Percentiles rank a stretch among this genome's conserved stretches.
These are phyloP conservation scores for Stromatinia cepivora DNA, from an alignment of 2,329 filamentous ascomycete species.

Conservation along the genomic window DNA sequence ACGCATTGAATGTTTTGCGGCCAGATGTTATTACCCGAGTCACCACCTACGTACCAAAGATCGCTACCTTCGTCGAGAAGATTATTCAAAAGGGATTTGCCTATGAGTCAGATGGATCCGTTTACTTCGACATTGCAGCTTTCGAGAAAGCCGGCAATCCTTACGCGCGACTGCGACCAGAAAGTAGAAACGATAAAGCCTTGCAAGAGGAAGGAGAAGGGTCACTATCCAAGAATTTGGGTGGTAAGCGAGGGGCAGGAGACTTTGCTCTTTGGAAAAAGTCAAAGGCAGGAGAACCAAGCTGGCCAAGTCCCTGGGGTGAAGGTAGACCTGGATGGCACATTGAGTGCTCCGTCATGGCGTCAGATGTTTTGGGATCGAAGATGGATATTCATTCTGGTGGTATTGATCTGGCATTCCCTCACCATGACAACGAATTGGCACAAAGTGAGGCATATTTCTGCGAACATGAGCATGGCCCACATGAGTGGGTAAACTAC, in stretches of 20 bases:
- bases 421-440: constrained; percentile 90
- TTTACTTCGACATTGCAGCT: constrained; percentile 23
- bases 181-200: constrained; percentile 79
- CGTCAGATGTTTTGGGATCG: constrained; percentile 79
- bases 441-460: constrained; percentile 88
- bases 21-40: constrained; percentile 84
- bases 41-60: constrained; percentile 88
- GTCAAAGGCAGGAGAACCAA: constrained; percentile 87
- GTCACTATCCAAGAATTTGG: constrained; percentile 54
- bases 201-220: constrained; percentile 89
- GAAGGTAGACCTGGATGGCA: constrained; percentile 91
- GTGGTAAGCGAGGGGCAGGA: constrained; percentile 67
- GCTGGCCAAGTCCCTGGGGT: constrained; percentile 87
- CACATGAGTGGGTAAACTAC: constrained; percentile 49
- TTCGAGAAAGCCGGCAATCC: constrained; percentile 74
- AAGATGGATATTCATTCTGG: constrained; percentile 84
- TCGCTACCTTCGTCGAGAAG: constrained; percentile 75
- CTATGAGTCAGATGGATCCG: constrained; percentile 75
- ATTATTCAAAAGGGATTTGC: constrained; percentile 82
- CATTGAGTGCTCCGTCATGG: constrained; percentile 97
- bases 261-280: constrained; percentile 96
- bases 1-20: constrained; percentile 76
- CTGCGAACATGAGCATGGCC: constrained; percentile 21
- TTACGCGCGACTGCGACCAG: constrained; percentile 83
- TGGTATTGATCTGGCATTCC: constrained; percentile 87